Evolutionary conservation across 2,329 filamentous ascomycete genomes (phyloP).

Genomic region (Trichoderma atrobrunneum): DNA sequence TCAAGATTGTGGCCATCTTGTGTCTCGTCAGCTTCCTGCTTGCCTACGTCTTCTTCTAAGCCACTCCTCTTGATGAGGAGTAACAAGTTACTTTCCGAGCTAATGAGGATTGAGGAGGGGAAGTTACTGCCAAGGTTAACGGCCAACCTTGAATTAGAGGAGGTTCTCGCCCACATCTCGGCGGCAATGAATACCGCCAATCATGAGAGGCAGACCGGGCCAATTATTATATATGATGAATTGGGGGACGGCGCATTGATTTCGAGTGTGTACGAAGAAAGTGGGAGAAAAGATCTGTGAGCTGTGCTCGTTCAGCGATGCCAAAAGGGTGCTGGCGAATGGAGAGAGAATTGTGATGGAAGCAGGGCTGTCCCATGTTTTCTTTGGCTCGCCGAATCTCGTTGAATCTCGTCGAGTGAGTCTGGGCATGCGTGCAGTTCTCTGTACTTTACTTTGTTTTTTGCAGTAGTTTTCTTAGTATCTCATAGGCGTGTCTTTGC

Average conservation of each 20-base stretch:
- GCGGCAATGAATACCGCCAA: neutral
- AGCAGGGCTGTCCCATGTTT: neutral
- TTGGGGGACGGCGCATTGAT: slow-evolving; percentile 16
- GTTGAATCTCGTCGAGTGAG: neutral
- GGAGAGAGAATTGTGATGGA: neutral
- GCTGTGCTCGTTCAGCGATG: neutral
- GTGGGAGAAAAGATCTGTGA: neutral
- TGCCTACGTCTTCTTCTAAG: slow-evolving; percentile 93
- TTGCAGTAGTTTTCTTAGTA: slow-evolving; percentile 18
- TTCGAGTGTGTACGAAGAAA: slow-evolving; percentile 7
- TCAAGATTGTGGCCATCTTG: slow-evolving; percentile 78
- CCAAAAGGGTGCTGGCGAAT: neutral
- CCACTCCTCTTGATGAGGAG: neutral
- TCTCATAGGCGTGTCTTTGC: slow-evolving; percentile 17
- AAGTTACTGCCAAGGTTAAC: neutral
- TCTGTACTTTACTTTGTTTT: slow-evolving; percentile 12
- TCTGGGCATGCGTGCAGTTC: neutral
- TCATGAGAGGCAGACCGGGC: neutral
- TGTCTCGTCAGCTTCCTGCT: slow-evolving; percentile 90
- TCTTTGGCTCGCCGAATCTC: neutral
- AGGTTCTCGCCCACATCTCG: slow-evolving; percentile 15
- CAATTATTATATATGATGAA: slow-evolving; percentile 15
- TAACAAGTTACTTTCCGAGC: neutral
- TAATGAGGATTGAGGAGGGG: neutral
- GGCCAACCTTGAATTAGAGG: neutral